Percentiles rank a stretch among this genome's conserved stretches.
These are phyloP conservation scores for Zea luxurians DNA, from an alignment of 176 grass and related monocot species.

Conservation along the genomic window DNA sequence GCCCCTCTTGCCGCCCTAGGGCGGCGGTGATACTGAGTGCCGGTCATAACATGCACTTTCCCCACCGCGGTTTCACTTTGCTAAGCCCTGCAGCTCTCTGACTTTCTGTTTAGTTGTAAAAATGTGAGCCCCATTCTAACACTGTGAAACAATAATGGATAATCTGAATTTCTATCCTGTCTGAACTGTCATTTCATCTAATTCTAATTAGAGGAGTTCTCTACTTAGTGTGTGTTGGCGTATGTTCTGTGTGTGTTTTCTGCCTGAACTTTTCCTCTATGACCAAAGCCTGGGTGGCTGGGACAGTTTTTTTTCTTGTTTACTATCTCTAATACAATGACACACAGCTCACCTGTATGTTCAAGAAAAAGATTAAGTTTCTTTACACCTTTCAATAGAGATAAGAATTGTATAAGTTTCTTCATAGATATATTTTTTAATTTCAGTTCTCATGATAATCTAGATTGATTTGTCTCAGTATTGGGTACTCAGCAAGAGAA, in stretches of 20 bases:
- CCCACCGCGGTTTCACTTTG: background rate
- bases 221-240: background rate
- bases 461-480: slow-evolving; percentile 20
- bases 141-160: background rate
- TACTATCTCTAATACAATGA: background rate
- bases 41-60: background rate
- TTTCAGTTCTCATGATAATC: slow-evolving; percentile 5
- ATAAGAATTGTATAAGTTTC: background rate
- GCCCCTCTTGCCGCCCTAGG: no score
- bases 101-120: background rate
- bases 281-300: background rate
- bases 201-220: background rate
- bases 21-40: no score
- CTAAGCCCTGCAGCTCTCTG: background rate
- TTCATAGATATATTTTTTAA: slow-evolving; percentile 4
- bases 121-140: background rate
- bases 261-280: background rate
- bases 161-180: background rate
- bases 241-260: background rate
- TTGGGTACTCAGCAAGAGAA: background rate
- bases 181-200: background rate
- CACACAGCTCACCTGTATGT: background rate
- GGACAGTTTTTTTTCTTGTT: background rate
- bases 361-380: background rate
- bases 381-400: background rate